Conservation (phyloP, 2,329 filamentous ascomycete species). For the Sclerotinia minor region DNA sequence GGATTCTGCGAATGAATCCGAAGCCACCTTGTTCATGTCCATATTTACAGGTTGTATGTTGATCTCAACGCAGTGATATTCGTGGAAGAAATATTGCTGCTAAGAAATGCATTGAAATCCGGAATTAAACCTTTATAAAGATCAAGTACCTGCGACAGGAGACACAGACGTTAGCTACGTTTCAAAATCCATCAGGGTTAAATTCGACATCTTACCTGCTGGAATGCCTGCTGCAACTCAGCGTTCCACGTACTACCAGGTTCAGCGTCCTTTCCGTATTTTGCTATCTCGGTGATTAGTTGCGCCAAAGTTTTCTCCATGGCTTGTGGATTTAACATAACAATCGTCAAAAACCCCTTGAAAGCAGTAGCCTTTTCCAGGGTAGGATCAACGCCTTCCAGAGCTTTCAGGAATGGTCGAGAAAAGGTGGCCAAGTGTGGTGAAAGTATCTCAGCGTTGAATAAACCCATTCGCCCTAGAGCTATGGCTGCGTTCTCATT, state of each 20-base stretch:
- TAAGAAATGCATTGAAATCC: conserved; percentile 53
- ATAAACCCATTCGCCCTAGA: conserved; percentile 80
- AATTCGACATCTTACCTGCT: conserved; percentile 29
- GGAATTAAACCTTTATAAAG: conserved; percentile 56
- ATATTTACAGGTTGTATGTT: conserved; percentile 42
- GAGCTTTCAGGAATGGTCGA: conserved; percentile 75
- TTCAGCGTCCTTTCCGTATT: conserved; percentile 65
- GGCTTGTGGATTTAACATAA: conserved; percentile 82
- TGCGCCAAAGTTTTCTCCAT: conserved; percentile 83
- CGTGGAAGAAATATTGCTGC: conserved; percentile 31
- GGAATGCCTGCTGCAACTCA: conserved; percentile 40
- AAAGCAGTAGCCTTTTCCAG: conserved; percentile 95
- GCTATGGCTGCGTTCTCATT: conserved; percentile 94
- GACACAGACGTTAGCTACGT: conserved; percentile 30
- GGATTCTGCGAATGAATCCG: conserved; percentile 6
- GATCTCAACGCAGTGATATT: conserved; percentile 36
- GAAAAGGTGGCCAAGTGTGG: conserved; percentile 79
- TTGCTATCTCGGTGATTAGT: conserved; percentile 82
- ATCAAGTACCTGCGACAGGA: conserved; percentile 47
- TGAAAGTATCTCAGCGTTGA: conserved; percentile 73
- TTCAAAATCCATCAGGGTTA: conserved; percentile 14
- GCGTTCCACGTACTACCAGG: conserved; percentile 42
- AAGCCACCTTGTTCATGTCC: neutral
- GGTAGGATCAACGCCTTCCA: conserved; percentile 81
- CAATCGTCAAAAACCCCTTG: conserved; percentile 82